Base-by-base conservation (phyloP, 345 rosid genomes). In the Eucalyptus erythrocorys region DNA sequence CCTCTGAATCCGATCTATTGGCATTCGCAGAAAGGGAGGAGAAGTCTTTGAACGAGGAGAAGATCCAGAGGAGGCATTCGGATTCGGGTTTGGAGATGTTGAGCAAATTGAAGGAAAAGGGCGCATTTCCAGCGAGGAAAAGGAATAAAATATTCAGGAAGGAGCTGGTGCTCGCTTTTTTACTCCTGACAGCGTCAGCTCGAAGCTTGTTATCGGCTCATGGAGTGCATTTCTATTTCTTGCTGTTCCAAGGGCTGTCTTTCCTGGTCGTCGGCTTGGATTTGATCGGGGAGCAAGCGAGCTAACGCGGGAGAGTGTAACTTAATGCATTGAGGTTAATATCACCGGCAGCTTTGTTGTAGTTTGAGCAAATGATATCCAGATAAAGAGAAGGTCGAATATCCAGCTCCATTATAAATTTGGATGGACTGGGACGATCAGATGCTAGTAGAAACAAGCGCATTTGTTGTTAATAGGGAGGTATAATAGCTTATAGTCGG, bases 211-310 rank as follows among this genome's bases (percentile, higher is more conserved):
- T 97, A 40, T 96, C 99, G 5, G 96, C 97, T 2, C 99, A 96
- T 66, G 99, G 99, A 87, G 94, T 97, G 88, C 99, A 97, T 90
- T 97, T 97, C 94, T 97, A 97, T 92, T 97, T 95, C 93, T 92
- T 97, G 94, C 88, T 97, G 88, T 97, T 97, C 82, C 99, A 97
- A 90, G 99, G 99, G 22, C 85, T 97, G 91, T 93, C 98, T 26
- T 97, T 97, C 91, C 94, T 97, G 87, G 95, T 92, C 43, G 94
- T 96, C 86, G 99, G 99, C 21, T 90, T 97, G 97, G 99, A 97
- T 88, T 93, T 96, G 96, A 97, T 97, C 64, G 99, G 99, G 40
- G 99, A 97, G 94, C 99, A 97, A 90, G 90, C 95, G 49, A 93
- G 92, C 93, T 97, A 91, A 93, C 7, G 82, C 45, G 15, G 14